Evolutionary conservation across 2,329 filamentous ascomycete species (phyloP), one percentile per base, ranked within the genome.

Genomic region (Herpotrichia juniperi): DNA sequence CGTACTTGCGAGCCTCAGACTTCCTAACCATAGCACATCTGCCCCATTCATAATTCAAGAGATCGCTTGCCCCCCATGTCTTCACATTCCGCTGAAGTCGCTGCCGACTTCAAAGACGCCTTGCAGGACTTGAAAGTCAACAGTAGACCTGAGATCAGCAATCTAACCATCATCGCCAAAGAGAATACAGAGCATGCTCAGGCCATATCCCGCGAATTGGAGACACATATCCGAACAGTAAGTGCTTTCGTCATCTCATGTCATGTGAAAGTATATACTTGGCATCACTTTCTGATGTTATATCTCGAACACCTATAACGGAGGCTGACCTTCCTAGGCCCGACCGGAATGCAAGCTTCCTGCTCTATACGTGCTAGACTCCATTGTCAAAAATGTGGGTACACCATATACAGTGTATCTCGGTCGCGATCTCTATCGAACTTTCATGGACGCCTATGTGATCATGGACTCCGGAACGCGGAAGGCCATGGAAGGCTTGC

Each of bases 351-450:
- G 92, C 74, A 99, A 97, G 71, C 81, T 99, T 2, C 93, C 94
- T 16, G 91, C 94, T n/a, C 83, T 99, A 24, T 99, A 97, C 76
- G 91, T 99, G 60, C 87, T 99, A 69, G 94, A 99, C 77, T 97
- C 93, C 14, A 93, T 99, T 56, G 93, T 96, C 71, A 99, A 99
- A 77, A 97, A 99, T 79, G 92, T 99, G 56, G 94, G 94, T 55
- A 97, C 93, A 1, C 94, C 94, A 7, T 99, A 99, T 75, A 97
- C 93, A 0, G 82, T 97, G 11, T 97, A 96, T 74, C 89, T 99
- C 59, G 91, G 93, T 46, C 88, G 91, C 34, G 93, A 93, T 68
- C 84, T 99, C 32, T 97, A 93, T 76, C 85, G 88, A 63, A 97
- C 91, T 4, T 99, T 96, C 71, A 97, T 97, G 92, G 91, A 96